These are phyloP conservation scores for Colletotrichum sublineola DNA, from an alignment of 2,329 filamentous ascomycete species.

Conservation along the genomic window DNA sequence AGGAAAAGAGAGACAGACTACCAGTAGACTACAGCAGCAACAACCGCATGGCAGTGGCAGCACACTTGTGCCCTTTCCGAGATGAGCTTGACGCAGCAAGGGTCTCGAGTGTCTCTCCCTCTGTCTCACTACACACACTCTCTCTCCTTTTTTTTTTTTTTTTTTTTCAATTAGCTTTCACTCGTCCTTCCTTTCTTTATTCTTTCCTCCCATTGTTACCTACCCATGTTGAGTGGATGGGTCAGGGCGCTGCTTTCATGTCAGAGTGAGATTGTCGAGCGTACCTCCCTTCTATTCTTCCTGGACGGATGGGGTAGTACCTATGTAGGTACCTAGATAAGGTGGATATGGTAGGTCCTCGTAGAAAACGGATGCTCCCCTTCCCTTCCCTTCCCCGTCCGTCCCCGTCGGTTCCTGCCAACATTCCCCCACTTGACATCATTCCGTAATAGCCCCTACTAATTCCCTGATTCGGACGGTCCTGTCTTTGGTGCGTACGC, in stretches of 20 bases:
- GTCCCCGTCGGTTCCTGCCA: slow-evolving; percentile 11
- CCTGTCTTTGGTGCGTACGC: neutral
- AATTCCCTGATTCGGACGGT: slow-evolving; percentile 29
- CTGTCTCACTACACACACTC: too few species aligned
- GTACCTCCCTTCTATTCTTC: too few species aligned
- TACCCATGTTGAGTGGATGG: too few species aligned
- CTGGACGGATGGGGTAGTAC: too few species aligned
- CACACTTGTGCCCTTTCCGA: slow-evolving; percentile 1
- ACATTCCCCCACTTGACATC: slow-evolving; percentile 29
- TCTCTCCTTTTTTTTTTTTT: neutral
- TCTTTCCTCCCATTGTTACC: too few species aligned
- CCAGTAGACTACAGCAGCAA: neutral
- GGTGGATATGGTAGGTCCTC: neutral
- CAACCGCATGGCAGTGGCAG: slow-evolving; percentile 16
- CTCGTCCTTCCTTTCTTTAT: neutral
- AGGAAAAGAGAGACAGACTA: neutral
- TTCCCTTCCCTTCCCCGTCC: neutral
- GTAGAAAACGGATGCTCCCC: neutral
- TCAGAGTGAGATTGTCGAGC: too few species aligned
- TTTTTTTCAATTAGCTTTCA: too few species aligned
- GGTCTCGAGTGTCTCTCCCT: slow-evolving; percentile 26
- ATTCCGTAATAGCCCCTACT: slow-evolving; percentile 26
- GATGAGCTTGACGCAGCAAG: slow-evolving; percentile 27
- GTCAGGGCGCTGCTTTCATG: too few species aligned
- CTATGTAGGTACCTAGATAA: neutral